Base-by-base conservation (phyloP, 345 rosid genomes). In the Bretschneidera sinensis region DNA sequence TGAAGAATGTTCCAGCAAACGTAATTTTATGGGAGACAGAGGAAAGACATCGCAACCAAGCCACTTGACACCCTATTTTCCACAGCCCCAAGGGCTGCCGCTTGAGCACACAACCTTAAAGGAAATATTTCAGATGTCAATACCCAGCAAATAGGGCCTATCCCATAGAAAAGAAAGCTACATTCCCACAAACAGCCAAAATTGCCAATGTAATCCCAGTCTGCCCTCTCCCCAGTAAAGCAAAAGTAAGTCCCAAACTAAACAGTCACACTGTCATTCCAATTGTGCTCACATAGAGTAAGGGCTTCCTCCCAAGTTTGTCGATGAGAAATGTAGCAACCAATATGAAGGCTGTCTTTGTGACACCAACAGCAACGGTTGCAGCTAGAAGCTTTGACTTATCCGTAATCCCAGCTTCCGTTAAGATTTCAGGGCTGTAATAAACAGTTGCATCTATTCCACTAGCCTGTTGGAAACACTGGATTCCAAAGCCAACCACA, bases 141-240 rank as follows among this genome's bases (percentile, higher is more conserved):
- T 45, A 89, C 94, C 94, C 96, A 83, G 66, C 91, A 86, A 43
- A 86, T 68, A 21, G 96, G 94, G 17, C 96, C 94, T 23, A 89
- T 79, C 21, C 96, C 96, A 89, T 74, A 0, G 94, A 89, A 67
- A 89, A 89, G 83, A 89, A 86, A 17, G 85, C 96, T 4, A 89
- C 96, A 66, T 83, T 81, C 35, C 87, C 94, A 43, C 94, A 86
- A 11, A 86, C 78, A n/a, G 78, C 81, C 4, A 86, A 54, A 45
- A 89, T 71, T 0, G 86, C 67, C 55, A 83, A 45, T 0, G 81
- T 79, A 49, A 81, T 70, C 20, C 77, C 81, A 21, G 80, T 24
- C 23, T 59, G 68, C 15, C 84, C 85, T 63, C 66, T 72, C 39
- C 83, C 84, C 19, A 79, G 62, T 5, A 86, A 74, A 33, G 87